Evolutionary conservation across 345 rosid species (phyloP).

Genomic region (Lagerstroemia speciosa): DNA sequence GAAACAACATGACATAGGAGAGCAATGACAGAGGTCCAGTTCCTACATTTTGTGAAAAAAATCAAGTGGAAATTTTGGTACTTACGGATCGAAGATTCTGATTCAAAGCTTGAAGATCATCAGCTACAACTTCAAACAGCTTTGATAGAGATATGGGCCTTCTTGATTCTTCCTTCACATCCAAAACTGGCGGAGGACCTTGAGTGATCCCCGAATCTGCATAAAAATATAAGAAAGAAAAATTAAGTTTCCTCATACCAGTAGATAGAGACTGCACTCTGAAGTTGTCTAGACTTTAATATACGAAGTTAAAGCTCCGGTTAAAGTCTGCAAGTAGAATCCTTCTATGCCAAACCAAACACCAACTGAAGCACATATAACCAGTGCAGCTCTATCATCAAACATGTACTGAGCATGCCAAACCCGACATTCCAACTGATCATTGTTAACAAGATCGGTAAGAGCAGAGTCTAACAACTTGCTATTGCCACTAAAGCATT

Average conservation of each 20-base stretch:
- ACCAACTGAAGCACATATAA: not conserved
- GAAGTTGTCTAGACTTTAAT: not conserved
- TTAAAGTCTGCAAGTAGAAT: not conserved
- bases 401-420: not conserved
- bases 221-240: not conserved
- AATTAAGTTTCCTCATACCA: not conserved
- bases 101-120: conserved; percentile 70
- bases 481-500: conserved; percentile 8
- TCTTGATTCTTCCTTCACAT: conserved; percentile 44
- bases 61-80: conserved; percentile 4
- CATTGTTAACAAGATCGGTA: not conserved
- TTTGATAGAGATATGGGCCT: conserved; percentile 44
- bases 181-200: conserved; percentile 38
- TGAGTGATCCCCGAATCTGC: conserved; percentile 33
- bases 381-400: not conserved
- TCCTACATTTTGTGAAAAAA: not conserved
- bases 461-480: not conserved
- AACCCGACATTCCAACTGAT: not conserved
- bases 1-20: not conserved
- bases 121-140: conserved; percentile 73
- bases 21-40: not conserved
- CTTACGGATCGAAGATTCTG: conserved; percentile 86
- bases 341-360: not conserved
- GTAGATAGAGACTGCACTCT: not conserved
- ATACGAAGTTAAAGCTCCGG: too few relatives aligned